Evolutionary conservation across 129 eudicot species (phyloP).

Genomic region (Helianthus tuberosus): DNA sequence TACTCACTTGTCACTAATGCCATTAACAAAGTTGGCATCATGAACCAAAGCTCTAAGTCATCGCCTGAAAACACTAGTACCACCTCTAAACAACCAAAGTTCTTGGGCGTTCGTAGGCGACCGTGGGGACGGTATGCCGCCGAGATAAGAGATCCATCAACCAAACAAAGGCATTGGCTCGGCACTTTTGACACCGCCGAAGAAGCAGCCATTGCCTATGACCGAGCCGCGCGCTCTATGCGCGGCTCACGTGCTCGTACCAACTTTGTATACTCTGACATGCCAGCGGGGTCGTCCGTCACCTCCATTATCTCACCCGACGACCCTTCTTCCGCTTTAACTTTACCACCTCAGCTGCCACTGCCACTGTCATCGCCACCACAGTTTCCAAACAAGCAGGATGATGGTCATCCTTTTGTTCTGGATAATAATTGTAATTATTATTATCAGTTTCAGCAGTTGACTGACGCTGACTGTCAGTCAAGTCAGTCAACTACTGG

Average conservation of each 20-base stretch:
- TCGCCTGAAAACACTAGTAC: neutral
- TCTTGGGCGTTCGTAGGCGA: conserved; percentile 52
- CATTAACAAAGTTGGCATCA: conserved; percentile 14
- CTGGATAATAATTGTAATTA: neutral
- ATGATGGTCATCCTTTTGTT: conserved; percentile 14
- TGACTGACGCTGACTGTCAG: neutral
- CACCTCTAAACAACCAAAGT: conserved; percentile 33
- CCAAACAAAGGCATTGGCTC: conserved; percentile 68
- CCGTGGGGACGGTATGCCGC: conserved; percentile 76
- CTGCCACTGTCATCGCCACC: neutral
- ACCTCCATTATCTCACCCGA: conserved; percentile 53
- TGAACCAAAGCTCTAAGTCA: conserved; percentile 24
- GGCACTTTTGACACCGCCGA: conserved; percentile 71
- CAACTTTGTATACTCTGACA: conserved; percentile 61
- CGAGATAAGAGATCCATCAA: conserved; percentile 61
- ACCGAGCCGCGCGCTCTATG: conserved; percentile 65
- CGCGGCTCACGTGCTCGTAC: conserved; percentile 60
- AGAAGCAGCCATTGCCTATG: conserved; percentile 64
- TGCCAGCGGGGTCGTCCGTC: conserved; percentile 51
- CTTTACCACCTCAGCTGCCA: conserved; percentile 17
- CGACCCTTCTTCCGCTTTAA: conserved; percentile 15
- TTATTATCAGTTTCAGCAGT: conserved; percentile 3
- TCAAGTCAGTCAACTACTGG: conserved; percentile 20
- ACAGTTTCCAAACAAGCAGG: conserved; percentile 15
- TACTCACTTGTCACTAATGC: conserved; percentile 15